phyloP scores from a whole-genome alignment of 2,329 filamentous ascomycete genomes.

The Dendryphion nanum region DNA sequence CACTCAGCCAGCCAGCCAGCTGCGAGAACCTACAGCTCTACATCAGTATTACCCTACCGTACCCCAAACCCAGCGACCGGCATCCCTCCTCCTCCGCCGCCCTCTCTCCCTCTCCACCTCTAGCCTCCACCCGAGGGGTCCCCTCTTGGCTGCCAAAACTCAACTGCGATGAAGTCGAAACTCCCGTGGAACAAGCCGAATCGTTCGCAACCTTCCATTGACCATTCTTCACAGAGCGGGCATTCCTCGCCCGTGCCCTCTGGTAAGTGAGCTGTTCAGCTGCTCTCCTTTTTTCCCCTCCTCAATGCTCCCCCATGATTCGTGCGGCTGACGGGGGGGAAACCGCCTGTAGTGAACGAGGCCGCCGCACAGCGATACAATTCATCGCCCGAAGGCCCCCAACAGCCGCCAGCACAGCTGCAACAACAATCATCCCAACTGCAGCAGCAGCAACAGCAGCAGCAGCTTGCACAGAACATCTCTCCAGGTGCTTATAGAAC shows the following conservation, averaged over 20 bases:
- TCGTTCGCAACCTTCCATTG: constrained; percentile 38
- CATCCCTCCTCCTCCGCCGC: no score
- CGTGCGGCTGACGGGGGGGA: constrained; percentile 34
- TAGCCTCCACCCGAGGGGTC: no score
- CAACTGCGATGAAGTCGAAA: constrained; percentile 40
- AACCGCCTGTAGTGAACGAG: constrained; percentile 35
- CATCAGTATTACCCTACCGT: no score
- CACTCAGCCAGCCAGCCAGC: no score
- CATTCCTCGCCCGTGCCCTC: constrained; percentile 35
- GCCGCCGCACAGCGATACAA: constrained; percentile 23
- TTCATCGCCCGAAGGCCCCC: constrained; percentile 18
- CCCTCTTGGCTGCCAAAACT: constrained; percentile 18
- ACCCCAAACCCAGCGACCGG: no score
- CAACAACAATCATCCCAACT: constrained; percentile 3
- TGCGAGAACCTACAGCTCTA: no score
- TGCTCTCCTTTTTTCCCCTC: no score
- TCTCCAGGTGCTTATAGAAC: background rate
- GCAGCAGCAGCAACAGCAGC: constrained; percentile 15
- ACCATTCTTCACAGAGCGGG: constrained; percentile 32
- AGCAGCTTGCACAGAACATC: constrained; percentile 2
- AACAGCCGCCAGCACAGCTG: constrained; percentile 12
- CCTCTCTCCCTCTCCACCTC: no score
- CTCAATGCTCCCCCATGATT: constrained; percentile 22
- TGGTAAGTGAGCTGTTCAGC: constrained; percentile 26
- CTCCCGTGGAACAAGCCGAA: constrained; percentile 40